Base-by-base conservation (phyloP, 2,329 filamentous ascomycete genomes). In the Aspergillus quadrilineatus region DNA sequence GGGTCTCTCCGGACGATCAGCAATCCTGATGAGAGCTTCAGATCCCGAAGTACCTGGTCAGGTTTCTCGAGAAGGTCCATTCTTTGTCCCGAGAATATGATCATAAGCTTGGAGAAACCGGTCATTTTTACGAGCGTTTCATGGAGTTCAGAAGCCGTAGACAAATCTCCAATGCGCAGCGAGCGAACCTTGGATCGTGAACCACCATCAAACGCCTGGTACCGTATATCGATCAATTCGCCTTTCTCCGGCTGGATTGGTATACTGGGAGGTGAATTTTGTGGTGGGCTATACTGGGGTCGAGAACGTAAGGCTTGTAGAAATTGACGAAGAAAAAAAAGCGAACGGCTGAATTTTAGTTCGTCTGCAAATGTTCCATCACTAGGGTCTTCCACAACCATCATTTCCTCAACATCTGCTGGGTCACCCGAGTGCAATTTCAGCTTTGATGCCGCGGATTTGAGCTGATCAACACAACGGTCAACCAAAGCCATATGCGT, bases 51-150 rank as follows among this genome's bases (percentile, higher is more conserved):
- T 3, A 87, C 87, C 58, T 80, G 80, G 64, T 81, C 79, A 26
- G 85, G 82, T 22, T 77, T 77, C 50, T 86, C 81, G 2, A 80
- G 78, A 1, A 89, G 81, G 43, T 85, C 78, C 54, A 93, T 77
- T n/a, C 81, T 79, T 53, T 81, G 80, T 1, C 90, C 90, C 14
- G 82, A 82, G 61, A 85, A 86, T 68, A 91, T 93, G 1, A 90
- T 78, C 3, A 84, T 86, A 64, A 91, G 89, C 64, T 89, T 90
- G 4, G 86, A 83, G 67, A 92, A 94, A 0, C 89, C 88, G 0
- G 89, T 93, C 14, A 82, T 82, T 58, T 86, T 80, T 32, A 83
- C 81, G 41, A 96, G 73, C 56, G 81, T 85, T 15, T 86, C 84
- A 30, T 89, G 79, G 4, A 96, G 76, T 42, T 89, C 87, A 1